A percentile compares a stretch with the other conserved stretches of the same genome.
These are phyloP conservation scores for Exophiala alcalophila DNA, from an alignment of 2,329 filamentous ascomycete species.

Conservation along the genomic window DNA sequence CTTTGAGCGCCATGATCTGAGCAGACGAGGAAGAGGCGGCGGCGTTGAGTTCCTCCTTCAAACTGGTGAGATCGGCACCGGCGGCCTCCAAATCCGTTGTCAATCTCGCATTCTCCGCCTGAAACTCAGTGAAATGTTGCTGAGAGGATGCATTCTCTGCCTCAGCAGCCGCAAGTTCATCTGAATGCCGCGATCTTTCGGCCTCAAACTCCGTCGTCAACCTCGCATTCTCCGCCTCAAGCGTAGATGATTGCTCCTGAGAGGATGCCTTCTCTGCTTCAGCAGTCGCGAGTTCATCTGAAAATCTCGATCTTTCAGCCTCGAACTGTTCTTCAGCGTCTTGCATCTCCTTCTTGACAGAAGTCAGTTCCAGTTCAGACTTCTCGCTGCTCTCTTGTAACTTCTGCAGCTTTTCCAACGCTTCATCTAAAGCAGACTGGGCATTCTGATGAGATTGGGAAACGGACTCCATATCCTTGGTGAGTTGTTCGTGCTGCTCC, in stretches of 20 bases:
- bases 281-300: constrained; percentile 11
- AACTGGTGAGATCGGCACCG: no score
- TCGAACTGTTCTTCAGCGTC: constrained; percentile 15
- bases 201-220: no score
- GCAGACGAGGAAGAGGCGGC: background rate
- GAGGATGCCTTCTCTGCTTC: background rate
- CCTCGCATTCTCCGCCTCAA: constrained; percentile 17
- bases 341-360: constrained; percentile 42
- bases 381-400: constrained; percentile 9
- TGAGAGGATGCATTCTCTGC: no score
- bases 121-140: no score
- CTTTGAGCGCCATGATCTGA: constrained; percentile 7
- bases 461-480: constrained; percentile 7
- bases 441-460: constrained; percentile 10
- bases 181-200: no score
- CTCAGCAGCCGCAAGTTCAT: no score
- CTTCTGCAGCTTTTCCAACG: constrained; percentile 6
- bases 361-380: constrained; percentile 8
- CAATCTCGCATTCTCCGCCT: background rate
- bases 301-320: constrained; percentile 9
- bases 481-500: constrained; percentile 16
- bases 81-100: background rate
- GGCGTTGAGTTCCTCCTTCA: no score
- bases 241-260: constrained; percentile 1
- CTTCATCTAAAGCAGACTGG: constrained; percentile 15